Evolutionary conservation across 768 basidiomycete genomes (phyloP).

Genomic region (Serpula lacrymans): DNA sequence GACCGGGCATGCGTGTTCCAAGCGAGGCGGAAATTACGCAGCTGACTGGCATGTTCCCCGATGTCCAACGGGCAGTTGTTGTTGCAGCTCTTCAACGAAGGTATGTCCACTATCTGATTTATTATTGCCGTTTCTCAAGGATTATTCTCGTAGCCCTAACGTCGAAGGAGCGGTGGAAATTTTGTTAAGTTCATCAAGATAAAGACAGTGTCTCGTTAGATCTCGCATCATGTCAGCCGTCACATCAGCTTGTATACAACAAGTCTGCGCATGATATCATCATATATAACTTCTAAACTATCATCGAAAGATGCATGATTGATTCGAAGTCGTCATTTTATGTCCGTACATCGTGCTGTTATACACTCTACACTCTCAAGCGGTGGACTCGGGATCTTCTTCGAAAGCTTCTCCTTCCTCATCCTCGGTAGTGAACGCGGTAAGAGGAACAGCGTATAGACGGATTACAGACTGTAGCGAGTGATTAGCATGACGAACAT

Average conservation of each 20-base stretch:
- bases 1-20: slow-evolving; percentile 63
- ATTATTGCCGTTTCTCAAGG: slow-evolving; percentile 2
- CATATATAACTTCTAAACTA: too few species aligned
- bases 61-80: slow-evolving; percentile 66
- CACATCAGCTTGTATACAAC: too few species aligned
- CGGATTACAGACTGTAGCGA: slow-evolving; percentile 80
- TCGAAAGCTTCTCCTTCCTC: slow-evolving; percentile 52
- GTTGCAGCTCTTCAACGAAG: slow-evolving; percentile 79
- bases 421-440: slow-evolving; percentile 81
- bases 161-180: slow-evolving; percentile 82
- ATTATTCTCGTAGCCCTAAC: slow-evolving; percentile 49
- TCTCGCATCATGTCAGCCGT: too few species aligned
- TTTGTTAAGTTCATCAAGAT: slow-evolving; percentile 52
- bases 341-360: too few species aligned
- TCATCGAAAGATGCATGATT: too few species aligned
- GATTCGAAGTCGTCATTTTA: too few species aligned
- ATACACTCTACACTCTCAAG: slow-evolving; percentile 18
- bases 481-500: slow-evolving; percentile 2
- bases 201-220: too few species aligned
- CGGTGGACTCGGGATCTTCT: slow-evolving; percentile 37
- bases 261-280: too few species aligned
- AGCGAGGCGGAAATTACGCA: slow-evolving; percentile 74
- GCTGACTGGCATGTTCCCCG: slow-evolving; percentile 80
- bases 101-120: slow-evolving; percentile 38
- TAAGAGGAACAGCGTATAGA: slow-evolving; percentile 86